Evolutionary conservation across 1,284 basidiomycete genomes (phyloP).

Genomic region (Cystobasidium slooffiae): DNA sequence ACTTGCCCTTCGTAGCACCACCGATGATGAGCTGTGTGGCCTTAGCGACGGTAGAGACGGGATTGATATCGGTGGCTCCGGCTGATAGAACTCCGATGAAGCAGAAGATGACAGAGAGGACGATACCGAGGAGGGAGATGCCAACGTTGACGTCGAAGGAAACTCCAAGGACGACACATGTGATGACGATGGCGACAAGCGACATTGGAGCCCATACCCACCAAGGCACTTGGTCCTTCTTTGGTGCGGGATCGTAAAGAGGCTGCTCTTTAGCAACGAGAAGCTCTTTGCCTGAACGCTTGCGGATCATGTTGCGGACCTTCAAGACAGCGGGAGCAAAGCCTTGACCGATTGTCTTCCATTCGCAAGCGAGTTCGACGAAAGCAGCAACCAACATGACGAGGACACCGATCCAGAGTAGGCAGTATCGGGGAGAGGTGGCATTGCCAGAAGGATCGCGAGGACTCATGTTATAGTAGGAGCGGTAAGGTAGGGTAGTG

Average conservation of each 20-base stretch:
- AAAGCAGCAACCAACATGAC: constrained; percentile 58
- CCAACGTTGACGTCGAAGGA: constrained; percentile 67
- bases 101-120: constrained; percentile 67
- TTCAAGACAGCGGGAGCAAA: constrained; percentile 47
- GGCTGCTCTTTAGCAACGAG: constrained; percentile 15
- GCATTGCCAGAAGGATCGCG: constrained; percentile 50
- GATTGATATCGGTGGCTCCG: constrained; percentile 65
- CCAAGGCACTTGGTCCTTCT: constrained; percentile 65
- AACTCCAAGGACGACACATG: constrained; percentile 64
- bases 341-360: constrained; percentile 51
- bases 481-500: constrained; percentile 51
- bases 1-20: constrained; percentile 64
- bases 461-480: constrained; percentile 60
- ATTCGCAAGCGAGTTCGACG: constrained; percentile 55
- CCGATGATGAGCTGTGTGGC: constrained; percentile 68
- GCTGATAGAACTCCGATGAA: constrained; percentile 70
- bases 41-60: constrained; percentile 64
- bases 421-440: constrained; percentile 70
- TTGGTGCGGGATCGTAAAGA: constrained; percentile 59
- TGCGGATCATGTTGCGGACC: constrained; percentile 60
- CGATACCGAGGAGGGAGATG: constrained; percentile 59
- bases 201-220: constrained; percentile 66
- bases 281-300: constrained; percentile 40
- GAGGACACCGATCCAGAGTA: constrained; percentile 70
- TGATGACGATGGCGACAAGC: constrained; percentile 62